A percentile compares a stretch with the other conserved stretches of the same genome.
phyloP scores from a whole-genome alignment of 192 early-diverging fungal genomes.

The Helicostylum pulchrum region DNA sequence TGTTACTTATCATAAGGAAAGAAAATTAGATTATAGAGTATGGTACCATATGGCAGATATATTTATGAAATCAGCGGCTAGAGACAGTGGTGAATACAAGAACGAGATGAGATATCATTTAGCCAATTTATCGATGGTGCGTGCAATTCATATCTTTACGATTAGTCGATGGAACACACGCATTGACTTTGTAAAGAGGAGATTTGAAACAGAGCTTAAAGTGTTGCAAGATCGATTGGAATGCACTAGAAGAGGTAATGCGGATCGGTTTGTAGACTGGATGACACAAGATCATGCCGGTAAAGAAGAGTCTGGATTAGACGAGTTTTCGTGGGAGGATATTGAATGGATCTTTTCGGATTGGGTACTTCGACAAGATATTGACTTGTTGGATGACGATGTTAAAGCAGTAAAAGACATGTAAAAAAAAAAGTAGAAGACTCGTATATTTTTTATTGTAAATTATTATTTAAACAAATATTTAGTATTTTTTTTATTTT shows the following conservation, averaged over 20 bases:
- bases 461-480: conserved; percentile 35
- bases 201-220: conserved; percentile 11
- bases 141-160: conserved; percentile 20
- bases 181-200: not conserved
- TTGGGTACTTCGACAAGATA: conserved; percentile 15
- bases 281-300: conserved; percentile 6
- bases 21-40: conserved; percentile 25
- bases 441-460: conserved; percentile 97
- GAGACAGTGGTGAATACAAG: not conserved
- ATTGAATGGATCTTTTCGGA: conserved; percentile 29
- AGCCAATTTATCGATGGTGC: conserved; percentile 15
- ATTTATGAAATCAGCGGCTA: conserved; percentile 17
- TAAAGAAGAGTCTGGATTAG: not conserved
- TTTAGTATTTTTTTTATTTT: conserved; percentile 98
- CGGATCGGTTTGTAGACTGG: conserved; percentile 9
- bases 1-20: conserved; percentile 14
- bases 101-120: conserved; percentile 15
- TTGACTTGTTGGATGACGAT: conserved; percentile 1
- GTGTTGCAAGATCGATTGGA: not conserved
- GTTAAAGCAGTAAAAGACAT: conserved; percentile 21
- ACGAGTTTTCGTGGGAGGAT: conserved; percentile 25
- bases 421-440: conserved; percentile 57
- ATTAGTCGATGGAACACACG: conserved; percentile 12
- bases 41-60: conserved; percentile 23
- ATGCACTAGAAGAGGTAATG: conserved; percentile 1